Evolutionary conservation across 495 filamentous ascomycete genomes (phyloP).

Genomic region (Platismatia glauca): DNA sequence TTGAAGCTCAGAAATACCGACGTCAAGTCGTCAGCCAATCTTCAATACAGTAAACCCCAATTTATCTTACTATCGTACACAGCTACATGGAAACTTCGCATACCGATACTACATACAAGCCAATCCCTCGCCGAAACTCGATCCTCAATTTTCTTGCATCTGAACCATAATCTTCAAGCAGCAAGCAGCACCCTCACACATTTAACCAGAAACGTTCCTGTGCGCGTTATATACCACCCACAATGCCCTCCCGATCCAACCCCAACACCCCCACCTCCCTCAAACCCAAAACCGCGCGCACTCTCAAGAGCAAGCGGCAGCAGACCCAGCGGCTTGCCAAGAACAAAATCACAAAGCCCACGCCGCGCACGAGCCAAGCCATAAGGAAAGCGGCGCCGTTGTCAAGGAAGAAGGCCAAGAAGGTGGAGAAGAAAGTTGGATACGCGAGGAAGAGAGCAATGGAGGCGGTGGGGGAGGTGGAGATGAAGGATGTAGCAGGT

Average conservation of each 20-base stretch:
- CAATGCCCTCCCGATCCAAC: conserved; percentile 25
- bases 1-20: too few relatives aligned
- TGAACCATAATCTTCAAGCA: neutral
- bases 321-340: conserved; percentile 12
- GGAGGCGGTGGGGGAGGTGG: conserved; percentile 19
- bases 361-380: conserved; percentile 22
- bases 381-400: conserved; percentile 17
- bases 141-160: neutral
- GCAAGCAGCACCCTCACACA: neutral
- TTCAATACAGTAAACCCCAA: too few relatives aligned
- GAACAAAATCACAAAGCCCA: conserved; percentile 15
- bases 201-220: neutral
- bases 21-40: too few relatives aligned
- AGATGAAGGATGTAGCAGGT: conserved; percentile 23
- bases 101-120: too few relatives aligned
- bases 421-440: conserved; percentile 19
- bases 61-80: too few relatives aligned
- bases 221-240: neutral
- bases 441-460: conserved; percentile 16
- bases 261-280: conserved; percentile 22
- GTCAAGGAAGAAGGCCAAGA: conserved; percentile 22
- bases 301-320: conserved; percentile 19
- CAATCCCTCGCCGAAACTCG: too few relatives aligned
- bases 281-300: conserved; percentile 18
- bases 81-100: too few relatives aligned